Percentiles rank a stretch among this genome's conserved stretches.
These are phyloP conservation scores for Pecoramyces ruminantium DNA, from an alignment of 192 early-diverging fungal genomes.

Conservation along the genomic window DNA sequence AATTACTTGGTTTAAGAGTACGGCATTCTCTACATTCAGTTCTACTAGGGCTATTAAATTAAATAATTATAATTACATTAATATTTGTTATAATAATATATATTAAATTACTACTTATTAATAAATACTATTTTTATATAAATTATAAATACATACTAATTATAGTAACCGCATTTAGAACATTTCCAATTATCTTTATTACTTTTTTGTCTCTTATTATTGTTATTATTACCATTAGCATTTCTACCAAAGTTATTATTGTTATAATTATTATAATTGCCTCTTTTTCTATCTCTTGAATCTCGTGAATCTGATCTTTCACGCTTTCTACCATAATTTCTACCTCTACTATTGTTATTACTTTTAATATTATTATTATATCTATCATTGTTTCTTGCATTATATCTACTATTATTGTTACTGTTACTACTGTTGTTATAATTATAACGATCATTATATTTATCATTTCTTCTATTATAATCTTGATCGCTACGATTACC, in stretches of 20 bases:
- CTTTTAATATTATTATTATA: too few relatives aligned
- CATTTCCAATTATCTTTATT: background rate
- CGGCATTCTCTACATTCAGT: too few relatives aligned
- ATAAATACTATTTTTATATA: too few relatives aligned
- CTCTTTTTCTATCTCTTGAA: background rate
- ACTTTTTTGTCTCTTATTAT: background rate
- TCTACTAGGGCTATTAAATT: too few relatives aligned
- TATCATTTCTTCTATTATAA: too few relatives aligned
- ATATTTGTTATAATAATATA: too few relatives aligned
- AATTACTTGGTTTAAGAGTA: too few relatives aligned
- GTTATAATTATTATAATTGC: background rate
- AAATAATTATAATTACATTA: too few relatives aligned
- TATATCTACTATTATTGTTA: background rate
- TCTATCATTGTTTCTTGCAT: background rate
- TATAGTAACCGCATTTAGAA: too few relatives aligned
- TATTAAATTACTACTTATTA: too few relatives aligned
- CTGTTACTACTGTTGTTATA: background rate
- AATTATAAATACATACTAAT: background rate
- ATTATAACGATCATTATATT: background rate
- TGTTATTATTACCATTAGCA: background rate
- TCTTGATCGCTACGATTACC: background rate
- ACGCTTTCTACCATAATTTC: background rate
- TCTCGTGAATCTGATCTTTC: background rate
- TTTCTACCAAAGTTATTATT: background rate
- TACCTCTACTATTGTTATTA: background rate